Evolutionary conservation across 2,329 filamentous ascomycete genomes (phyloP).

Genomic region (Acrocalymma vagum): DNA sequence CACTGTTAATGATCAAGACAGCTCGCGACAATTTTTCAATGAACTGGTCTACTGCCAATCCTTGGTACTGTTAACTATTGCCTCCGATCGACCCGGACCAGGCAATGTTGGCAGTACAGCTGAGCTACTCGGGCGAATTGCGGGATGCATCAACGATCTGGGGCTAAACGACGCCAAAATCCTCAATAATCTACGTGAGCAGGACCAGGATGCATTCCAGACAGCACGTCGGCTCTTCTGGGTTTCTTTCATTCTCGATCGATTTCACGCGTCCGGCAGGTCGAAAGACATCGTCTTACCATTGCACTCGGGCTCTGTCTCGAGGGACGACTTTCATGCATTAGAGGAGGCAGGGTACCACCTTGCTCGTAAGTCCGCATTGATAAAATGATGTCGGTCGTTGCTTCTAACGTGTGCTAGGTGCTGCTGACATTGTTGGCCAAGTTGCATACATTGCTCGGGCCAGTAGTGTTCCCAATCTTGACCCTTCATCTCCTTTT

Average conservation of each 20-base stretch:
- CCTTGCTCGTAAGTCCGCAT: slow-evolving; percentile 41
- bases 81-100: slow-evolving; percentile 41
- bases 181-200: slow-evolving; percentile 33
- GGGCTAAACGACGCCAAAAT: slow-evolving; percentile 42
- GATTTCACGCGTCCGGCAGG: slow-evolving; percentile 45
- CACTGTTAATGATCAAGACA: slow-evolving; percentile 34
- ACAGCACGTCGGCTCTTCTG: slow-evolving; percentile 45
- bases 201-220: slow-evolving; percentile 39
- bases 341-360: slow-evolving; percentile 45
- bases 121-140: slow-evolving; percentile 39
- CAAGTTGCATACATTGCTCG: slow-evolving; percentile 38
- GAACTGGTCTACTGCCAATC: slow-evolving; percentile 44
- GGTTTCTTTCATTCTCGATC: slow-evolving; percentile 47
- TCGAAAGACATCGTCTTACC: slow-evolving; percentile 43
- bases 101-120: slow-evolving; percentile 34
- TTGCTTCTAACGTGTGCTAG: slow-evolving; percentile 24
- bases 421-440: slow-evolving; percentile 41
- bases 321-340: slow-evolving; percentile 39
- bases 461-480: slow-evolving; percentile 37
- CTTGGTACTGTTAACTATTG: slow-evolving; percentile 39
- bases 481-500: slow-evolving; percentile 38
- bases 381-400: not conserved
- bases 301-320: slow-evolving; percentile 36
- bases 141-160: slow-evolving; percentile 38
- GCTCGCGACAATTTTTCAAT: slow-evolving; percentile 39